Evolutionary conservation across 371 early-diverging fungal species (phyloP).

Genomic region (Mortierella sp.): DNA sequence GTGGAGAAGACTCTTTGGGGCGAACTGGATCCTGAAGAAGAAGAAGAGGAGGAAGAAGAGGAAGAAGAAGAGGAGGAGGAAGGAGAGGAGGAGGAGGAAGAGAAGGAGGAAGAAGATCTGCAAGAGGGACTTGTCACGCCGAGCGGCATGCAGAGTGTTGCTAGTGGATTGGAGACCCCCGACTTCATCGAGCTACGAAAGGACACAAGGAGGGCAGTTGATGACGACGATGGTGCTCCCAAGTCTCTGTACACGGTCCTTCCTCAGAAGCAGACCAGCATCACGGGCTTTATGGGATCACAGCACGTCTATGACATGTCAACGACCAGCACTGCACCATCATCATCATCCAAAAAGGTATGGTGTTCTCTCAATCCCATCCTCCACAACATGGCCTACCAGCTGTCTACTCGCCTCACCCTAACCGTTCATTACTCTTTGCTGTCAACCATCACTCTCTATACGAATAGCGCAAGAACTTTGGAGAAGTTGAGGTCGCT

Average conservation of each 20-base stretch:
- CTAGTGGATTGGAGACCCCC: conserved; percentile 92
- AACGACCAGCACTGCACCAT: conserved; percentile 34
- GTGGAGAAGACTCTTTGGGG: conserved; percentile 85
- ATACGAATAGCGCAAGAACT: conserved; percentile 58
- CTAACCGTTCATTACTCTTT: too few species aligned
- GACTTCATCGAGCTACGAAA: conserved; percentile 93
- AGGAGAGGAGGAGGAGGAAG: conserved; percentile 62
- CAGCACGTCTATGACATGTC: conserved; percentile 91
- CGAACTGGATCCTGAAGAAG: conserved; percentile 77
- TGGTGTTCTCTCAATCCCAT: conserved; percentile 3
- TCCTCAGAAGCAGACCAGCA: conserved; percentile 79
- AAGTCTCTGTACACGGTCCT: conserved; percentile 90
- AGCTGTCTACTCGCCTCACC: too few species aligned
- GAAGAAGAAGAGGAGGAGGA: conserved; percentile 74
- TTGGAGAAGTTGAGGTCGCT: conserved; percentile 75
- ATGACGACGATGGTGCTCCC: conserved; percentile 68
- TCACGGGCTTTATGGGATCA: conserved; percentile 93
- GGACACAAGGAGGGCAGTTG: conserved; percentile 57
- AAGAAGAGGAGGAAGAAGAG: conserved; percentile 74
- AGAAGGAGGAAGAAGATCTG: conserved; percentile 58
- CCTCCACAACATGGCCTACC: too few species aligned
- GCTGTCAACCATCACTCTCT: too few species aligned
- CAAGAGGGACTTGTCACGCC: conserved; percentile 86
- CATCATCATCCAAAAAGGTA: conserved; percentile 39
- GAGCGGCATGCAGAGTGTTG: conserved; percentile 86